Evolutionary conservation across 768 basidiomycete species (phyloP).

Genomic region (Dioszegia hungarica): DNA sequence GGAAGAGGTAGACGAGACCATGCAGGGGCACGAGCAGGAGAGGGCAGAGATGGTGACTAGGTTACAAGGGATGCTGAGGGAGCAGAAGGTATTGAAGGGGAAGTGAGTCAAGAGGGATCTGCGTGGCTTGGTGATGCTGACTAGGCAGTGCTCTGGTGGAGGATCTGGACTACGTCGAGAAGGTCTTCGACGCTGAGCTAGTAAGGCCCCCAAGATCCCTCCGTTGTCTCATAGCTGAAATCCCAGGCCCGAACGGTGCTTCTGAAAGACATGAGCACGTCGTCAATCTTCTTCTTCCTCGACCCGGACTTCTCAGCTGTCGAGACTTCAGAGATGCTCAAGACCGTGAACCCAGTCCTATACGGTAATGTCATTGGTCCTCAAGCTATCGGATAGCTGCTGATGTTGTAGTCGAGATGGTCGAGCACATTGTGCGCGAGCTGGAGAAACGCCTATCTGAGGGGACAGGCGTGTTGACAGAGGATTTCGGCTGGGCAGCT

Average conservation of each 20-base stretch:
- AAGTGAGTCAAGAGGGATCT: constrained; percentile 16
- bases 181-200: constrained; percentile 57
- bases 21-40: constrained; percentile 4
- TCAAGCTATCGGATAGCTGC: too few species aligned
- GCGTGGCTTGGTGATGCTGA: constrained; percentile 10
- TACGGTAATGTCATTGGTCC: constrained; percentile 57
- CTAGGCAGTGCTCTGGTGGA: constrained; percentile 23
- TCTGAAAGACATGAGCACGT: constrained; percentile 63
- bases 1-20: background rate
- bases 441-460: constrained; percentile 24
- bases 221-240: background rate
- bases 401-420: constrained; percentile 1
- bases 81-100: constrained; percentile 32
- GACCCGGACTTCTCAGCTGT: constrained; percentile 58
- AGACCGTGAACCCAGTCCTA: constrained; percentile 51
- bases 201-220: constrained; percentile 19
- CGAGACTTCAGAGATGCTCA: constrained; percentile 59
- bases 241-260: constrained; percentile 23
- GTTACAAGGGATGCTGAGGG: constrained; percentile 44
- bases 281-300: constrained; percentile 73
- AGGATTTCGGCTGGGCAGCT: constrained; percentile 51
- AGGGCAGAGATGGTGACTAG: constrained; percentile 58
- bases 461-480: constrained; percentile 41
- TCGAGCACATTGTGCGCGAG: background rate
- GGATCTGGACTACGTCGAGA: constrained; percentile 57